Conservation (phyloP, 2,329 filamentous ascomycete genomes). For the Neonectria punicea region DNA sequence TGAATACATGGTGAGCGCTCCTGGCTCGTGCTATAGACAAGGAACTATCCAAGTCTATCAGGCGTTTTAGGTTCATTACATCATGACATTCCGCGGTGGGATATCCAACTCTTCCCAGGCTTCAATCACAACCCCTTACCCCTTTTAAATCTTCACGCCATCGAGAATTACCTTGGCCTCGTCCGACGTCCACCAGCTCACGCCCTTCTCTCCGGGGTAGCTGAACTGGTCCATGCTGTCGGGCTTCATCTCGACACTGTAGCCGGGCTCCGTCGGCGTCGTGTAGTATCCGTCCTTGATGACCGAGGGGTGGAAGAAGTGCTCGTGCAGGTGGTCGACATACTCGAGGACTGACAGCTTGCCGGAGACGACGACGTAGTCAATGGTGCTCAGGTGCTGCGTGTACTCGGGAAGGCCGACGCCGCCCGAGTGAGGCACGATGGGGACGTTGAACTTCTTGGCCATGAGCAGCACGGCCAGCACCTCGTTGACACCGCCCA, state of each 20-base stretch:
- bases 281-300: conserved; percentile 90
- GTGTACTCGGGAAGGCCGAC: conserved; percentile 95
- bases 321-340: conserved; percentile 93
- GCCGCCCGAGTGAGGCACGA: conserved; percentile 89
- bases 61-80: conserved; percentile 18
- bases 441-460: conserved; percentile 79
- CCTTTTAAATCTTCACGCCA: conserved; percentile 61
- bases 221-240: conserved; percentile 84
- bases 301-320: conserved; percentile 83
- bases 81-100: conserved; percentile 6
- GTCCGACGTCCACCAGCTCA: conserved; percentile 87
- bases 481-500: conserved; percentile 92
- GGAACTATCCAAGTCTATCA: conserved; percentile 8
- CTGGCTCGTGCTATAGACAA: conserved; percentile 5
- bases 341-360: conserved; percentile 88
- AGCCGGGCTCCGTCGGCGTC: conserved; percentile 84
- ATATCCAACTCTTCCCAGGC: conserved; percentile 3
- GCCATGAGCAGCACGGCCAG: conserved; percentile 90
- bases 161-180: conserved; percentile 82
- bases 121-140: background rate
- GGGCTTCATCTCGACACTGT: conserved; percentile 93
- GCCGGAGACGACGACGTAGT: conserved; percentile 87
- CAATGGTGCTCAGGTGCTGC: conserved; percentile 90
- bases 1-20: background rate
- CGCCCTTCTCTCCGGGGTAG: conserved; percentile 80